These are phyloP conservation scores for Calycina herbarum DNA, from an alignment of 2,329 filamentous ascomycete genomes.

Conservation along the genomic window DNA sequence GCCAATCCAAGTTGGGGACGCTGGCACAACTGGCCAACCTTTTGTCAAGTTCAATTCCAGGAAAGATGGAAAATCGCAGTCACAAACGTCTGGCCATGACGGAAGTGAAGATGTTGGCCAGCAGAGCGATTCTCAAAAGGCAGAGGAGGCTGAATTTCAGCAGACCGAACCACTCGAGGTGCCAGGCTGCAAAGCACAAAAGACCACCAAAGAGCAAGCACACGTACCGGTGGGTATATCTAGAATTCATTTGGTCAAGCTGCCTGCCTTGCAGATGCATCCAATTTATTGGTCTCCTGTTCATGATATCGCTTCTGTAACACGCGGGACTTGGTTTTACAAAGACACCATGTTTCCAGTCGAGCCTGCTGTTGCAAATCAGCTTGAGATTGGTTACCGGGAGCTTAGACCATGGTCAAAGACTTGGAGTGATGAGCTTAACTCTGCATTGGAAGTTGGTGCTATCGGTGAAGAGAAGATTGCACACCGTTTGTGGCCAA, in stretches of 20 bases:
- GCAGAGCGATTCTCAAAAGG: slow-evolving; percentile 13
- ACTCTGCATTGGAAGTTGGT: slow-evolving; percentile 87
- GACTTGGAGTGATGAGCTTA: slow-evolving; percentile 89
- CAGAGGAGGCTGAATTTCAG: slow-evolving; percentile 22
- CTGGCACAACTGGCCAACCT: slow-evolving; percentile 48
- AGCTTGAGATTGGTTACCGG: slow-evolving; percentile 85
- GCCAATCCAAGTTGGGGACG: slow-evolving; percentile 21
- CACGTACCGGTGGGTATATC: slow-evolving; percentile 85
- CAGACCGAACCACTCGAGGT: slow-evolving; percentile 25
- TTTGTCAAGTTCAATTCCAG: slow-evolving; percentile 45
- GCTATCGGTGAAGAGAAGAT: slow-evolving; percentile 90
- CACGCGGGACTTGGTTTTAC: slow-evolving; percentile 95
- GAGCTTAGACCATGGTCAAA: slow-evolving; percentile 86
- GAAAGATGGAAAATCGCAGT: slow-evolving; percentile 15
- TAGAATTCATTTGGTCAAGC: slow-evolving; percentile 82
- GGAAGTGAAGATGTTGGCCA: slow-evolving; percentile 5
- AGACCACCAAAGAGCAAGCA: slow-evolving; percentile 34
- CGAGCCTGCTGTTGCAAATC: slow-evolving; percentile 82
- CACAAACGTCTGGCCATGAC: slow-evolving; percentile 9
- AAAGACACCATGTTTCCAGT: slow-evolving; percentile 92
- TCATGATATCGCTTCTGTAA: slow-evolving; percentile 80
- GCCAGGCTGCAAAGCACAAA: slow-evolving; percentile 34
- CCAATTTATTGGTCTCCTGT: slow-evolving; percentile 98
- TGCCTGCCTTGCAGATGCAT: slow-evolving; percentile 84
- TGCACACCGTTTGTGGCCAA: slow-evolving; percentile 75